These are phyloP conservation scores for Nepenthes mirabilis DNA, from an alignment of 148 eudicot species.

Conservation along the genomic window DNA sequence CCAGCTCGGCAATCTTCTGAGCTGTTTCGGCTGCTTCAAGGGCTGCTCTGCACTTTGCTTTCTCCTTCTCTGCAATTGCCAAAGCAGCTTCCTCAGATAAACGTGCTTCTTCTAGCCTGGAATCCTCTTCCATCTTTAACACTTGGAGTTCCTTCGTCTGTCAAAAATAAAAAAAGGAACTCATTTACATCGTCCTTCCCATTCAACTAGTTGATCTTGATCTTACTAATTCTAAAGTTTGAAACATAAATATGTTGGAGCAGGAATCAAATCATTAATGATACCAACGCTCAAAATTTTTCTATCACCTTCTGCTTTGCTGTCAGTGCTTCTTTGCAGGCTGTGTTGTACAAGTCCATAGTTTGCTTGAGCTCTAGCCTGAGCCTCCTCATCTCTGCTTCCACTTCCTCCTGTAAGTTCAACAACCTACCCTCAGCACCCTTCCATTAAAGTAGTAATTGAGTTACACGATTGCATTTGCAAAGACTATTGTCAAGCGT, in stretches of 20 bases:
- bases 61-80: conserved; percentile 11
- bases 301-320: conserved; percentile 39
- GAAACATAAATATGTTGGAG: no score
- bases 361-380: conserved; percentile 66
- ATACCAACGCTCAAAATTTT: conserved; percentile 7
- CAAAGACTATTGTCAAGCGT: neutral
- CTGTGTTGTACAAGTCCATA: conserved; percentile 58
- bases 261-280: neutral
- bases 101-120: conserved; percentile 3
- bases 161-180: neutral
- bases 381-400: conserved; percentile 45
- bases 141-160: conserved; percentile 8
- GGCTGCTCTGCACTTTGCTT: conserved; percentile 14
- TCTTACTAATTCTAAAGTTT: no score
- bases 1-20: conserved; percentile 15
- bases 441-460: neutral
- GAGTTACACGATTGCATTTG: neutral
- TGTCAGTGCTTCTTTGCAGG: conserved; percentile 64
- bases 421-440: neutral
- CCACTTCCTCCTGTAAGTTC: conserved; percentile 30
- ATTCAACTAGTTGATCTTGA: no score
- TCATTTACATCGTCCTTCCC: no score
- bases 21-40: conserved; percentile 19
- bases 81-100: conserved; percentile 8
- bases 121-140: conserved; percentile 11